Conservation (phyloP, 2,329 filamentous ascomycete species). For the Claviceps spartinae region DNA sequence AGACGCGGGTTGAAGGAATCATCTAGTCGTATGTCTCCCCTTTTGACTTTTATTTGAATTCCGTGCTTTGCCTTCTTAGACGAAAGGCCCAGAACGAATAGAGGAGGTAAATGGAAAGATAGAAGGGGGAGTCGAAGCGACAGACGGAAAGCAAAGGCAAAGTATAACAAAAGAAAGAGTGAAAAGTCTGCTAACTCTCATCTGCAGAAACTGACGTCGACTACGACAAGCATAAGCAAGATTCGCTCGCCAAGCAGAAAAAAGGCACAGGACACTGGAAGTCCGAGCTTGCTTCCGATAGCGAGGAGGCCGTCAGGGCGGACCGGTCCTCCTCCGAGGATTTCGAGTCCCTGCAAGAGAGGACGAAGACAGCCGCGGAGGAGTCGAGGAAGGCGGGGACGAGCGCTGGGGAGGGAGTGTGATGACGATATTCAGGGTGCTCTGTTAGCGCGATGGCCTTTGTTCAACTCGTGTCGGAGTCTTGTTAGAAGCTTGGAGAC, state of each 20-base stretch:
- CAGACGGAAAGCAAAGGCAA: too few relatives aligned
- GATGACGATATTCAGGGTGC: constrained; percentile 5
- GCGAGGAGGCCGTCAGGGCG: constrained; percentile 64
- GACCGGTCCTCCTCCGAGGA: constrained; percentile 34
- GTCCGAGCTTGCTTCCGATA: constrained; percentile 61
- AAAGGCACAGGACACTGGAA: constrained; percentile 63
- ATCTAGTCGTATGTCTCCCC: constrained; percentile 16
- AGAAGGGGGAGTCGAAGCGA: too few relatives aligned
- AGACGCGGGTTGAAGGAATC: constrained; percentile 24
- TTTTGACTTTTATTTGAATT: not conserved
- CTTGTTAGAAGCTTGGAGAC: too few relatives aligned
- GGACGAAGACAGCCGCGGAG: constrained; percentile 39
- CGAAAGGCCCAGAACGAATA: too few relatives aligned
- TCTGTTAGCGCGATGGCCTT: too few relatives aligned
- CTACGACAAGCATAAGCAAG: constrained; percentile 46
- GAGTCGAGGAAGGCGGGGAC: constrained; percentile 34
- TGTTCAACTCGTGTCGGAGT: too few relatives aligned
- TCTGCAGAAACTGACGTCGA: constrained; percentile 23
- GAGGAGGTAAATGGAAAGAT: too few relatives aligned
- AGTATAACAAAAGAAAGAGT: too few relatives aligned
- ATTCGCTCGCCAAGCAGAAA: constrained; percentile 52
- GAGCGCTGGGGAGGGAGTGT: constrained; percentile 32
- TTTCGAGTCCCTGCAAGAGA: constrained; percentile 39
- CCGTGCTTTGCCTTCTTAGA: not conserved
- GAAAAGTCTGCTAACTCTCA: not conserved